phyloP scores from a whole-genome alignment of 805 yeast genomes.

The Sungouiozyma intestinalis region DNA sequence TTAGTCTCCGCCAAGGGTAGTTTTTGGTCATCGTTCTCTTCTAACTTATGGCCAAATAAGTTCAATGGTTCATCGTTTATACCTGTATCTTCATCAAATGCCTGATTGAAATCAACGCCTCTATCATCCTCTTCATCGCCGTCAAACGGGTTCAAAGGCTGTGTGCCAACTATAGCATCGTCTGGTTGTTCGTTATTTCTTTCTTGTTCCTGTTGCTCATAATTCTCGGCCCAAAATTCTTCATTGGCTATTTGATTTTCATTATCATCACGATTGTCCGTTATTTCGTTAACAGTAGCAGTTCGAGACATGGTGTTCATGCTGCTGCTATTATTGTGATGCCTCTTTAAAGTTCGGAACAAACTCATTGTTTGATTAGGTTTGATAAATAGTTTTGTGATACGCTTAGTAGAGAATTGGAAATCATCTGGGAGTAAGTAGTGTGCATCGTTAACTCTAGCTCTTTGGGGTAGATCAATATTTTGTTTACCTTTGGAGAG shows the following conservation, averaged over 20 bases:
- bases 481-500: conserved; percentile 26
- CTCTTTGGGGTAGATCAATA: conserved; percentile 34
- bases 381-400: conserved; percentile 59
- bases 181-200: conserved; percentile 20
- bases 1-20: conserved; percentile 17
- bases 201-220: conserved; percentile 33
- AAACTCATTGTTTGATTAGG: conserved; percentile 41
- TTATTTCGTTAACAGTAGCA: not conserved
- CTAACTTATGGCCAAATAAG: conserved; percentile 7
- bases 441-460: conserved; percentile 32
- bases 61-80: conserved; percentile 2
- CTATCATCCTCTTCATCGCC: conserved; percentile 26
- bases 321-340: conserved; percentile 4
- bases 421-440: conserved; percentile 63
- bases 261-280: not conserved
- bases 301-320: not conserved
- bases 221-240: conserved; percentile 61
- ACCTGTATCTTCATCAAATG: conserved; percentile 28
- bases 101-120: conserved; percentile 30
- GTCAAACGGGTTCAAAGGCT: conserved; percentile 30
- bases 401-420: conserved; percentile 56
- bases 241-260: conserved; percentile 44
- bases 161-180: conserved; percentile 16
- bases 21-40: conserved; percentile 12
- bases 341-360: conserved; percentile 12